These are phyloP conservation scores for Cladosporium sp. DNA, from an alignment of 2,329 filamentous ascomycete genomes.

Conservation along the genomic window DNA sequence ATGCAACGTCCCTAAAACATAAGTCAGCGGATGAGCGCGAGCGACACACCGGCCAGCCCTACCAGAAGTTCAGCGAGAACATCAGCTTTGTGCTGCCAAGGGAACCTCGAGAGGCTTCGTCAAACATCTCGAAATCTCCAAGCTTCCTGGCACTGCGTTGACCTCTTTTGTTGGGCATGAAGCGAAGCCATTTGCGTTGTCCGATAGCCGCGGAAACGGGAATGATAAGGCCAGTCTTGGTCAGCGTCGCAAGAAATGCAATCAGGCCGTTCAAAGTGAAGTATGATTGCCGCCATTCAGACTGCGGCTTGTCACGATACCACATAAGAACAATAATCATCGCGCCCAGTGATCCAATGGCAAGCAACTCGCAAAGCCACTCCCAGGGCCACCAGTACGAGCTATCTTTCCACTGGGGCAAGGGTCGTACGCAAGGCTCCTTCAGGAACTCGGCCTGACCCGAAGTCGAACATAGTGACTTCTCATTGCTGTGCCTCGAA, in stretches of 20 bases:
- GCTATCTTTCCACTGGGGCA: background rate
- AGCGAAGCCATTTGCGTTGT: conserved; percentile 15
- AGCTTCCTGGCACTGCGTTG: background rate
- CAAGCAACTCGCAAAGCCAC: conserved; percentile 7
- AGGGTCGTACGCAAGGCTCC: background rate
- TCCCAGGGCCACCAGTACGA: conserved; percentile 5
- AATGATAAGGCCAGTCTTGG: conserved; percentile 9
- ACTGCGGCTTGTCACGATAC: background rate
- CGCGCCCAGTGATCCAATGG: background rate
- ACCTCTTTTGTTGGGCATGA: background rate
- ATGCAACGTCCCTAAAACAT: conserved; percentile 1
- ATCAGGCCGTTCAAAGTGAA: conserved; percentile 14
- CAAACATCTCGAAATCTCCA: conserved; percentile 12
- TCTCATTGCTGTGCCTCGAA: background rate
- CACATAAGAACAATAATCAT: background rate
- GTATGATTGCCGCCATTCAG: conserved; percentile 3
- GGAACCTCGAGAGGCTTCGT: conserved; percentile 14
- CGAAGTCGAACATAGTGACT: background rate
- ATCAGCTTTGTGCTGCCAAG: conserved; percentile 4
- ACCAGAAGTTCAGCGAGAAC: conserved; percentile 1
- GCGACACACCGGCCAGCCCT: background rate
- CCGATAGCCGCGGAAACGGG: conserved; percentile 14
- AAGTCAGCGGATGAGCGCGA: background rate
- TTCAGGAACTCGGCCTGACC: background rate
- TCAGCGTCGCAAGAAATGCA: conserved; percentile 12